Evolutionary conservation across 2,329 filamentous ascomycete species (phyloP), one percentile per base, ranked within the genome.

Genomic region (Iodosphaeria phyllophila): DNA sequence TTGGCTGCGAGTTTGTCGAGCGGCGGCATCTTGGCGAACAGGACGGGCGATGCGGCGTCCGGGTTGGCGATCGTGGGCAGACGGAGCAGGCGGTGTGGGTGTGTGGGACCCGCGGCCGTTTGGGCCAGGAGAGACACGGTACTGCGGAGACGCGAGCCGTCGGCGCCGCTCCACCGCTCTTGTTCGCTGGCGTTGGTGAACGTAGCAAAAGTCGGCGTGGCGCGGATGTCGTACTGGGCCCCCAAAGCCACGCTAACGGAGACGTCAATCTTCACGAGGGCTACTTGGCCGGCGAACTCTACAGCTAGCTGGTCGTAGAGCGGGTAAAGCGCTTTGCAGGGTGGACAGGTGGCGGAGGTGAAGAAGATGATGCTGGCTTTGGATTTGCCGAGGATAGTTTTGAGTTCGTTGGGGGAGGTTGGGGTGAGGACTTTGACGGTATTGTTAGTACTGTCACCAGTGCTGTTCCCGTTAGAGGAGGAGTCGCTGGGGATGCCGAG

Each of bases 171-270:
- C 84, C 84, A 95, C 35, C 75, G 64, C 32, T 82, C 74, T 24
- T 79, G 65, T 42, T 86, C 68, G 30, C 73, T 51, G 2, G 83
- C 82, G 26, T 64, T 73, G 6, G 86, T 50, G 41, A 84, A 91
- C 0, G 82, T 86, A 40, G 89, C 67, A 41, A 95, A 92, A 0
- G 84, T 92, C 1, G 86, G 86, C 0, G 84, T 92, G 4, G 74
- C 74, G 3, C 66, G 61, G 25, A 93, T 64, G 2, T 59, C 52
- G 42, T 77, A 91, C 30, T 60, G 62, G 20, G 57, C 57, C 13
- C 61, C 70, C 23, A 79, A 66, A 31, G 68, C 66, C 28, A 60
- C 64, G 3, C 74, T 71, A 8, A 60, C 53, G 10, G 69, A 71
- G 23, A 80, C 70, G 41, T 95, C 84, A 8, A 91, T 70, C 42